These are phyloP conservation scores for Pseudonitzschia multiseries DNA, from an alignment of 108 stramenopile species.

Conservation along the genomic window DNA sequence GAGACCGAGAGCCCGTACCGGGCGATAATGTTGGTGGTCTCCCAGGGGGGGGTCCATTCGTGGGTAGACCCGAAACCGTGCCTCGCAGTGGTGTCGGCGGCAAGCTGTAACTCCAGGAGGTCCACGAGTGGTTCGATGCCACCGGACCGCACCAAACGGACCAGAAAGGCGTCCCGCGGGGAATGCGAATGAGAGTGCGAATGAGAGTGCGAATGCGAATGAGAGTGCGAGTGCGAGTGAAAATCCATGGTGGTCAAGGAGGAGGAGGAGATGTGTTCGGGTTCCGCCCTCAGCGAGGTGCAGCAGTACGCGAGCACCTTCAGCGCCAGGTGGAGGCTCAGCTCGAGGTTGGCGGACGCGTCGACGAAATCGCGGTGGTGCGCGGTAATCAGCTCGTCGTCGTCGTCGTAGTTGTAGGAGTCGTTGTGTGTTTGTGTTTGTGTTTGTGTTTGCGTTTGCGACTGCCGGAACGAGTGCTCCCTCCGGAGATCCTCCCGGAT, in stretches of 20 bases:
- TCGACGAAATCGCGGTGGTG: background rate
- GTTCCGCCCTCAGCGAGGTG: background rate
- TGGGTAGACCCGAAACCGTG: background rate
- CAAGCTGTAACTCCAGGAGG: conserved; percentile 1
- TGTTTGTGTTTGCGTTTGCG: too few species aligned
- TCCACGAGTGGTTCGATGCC: background rate
- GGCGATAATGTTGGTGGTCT: background rate
- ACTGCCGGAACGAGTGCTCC: background rate
- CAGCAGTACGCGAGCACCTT: background rate
- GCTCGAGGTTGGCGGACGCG: background rate
- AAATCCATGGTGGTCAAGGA: too few species aligned
- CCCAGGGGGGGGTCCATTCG: too few species aligned
- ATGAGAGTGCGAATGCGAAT: too few species aligned
- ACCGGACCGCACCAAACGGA: background rate
- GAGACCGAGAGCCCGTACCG: background rate
- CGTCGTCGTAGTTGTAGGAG: background rate
- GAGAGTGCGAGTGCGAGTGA: too few species aligned
- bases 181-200: background rate
- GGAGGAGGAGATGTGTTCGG: too few species aligned
- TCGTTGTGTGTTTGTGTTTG: background rate
- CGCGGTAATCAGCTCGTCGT: background rate
- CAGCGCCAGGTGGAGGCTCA: conserved; percentile 9
- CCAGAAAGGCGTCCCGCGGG: background rate
- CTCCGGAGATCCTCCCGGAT: background rate
- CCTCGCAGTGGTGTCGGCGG: background rate